phyloP scores from a whole-genome alignment of 495 filamentous ascomycete species.

The Neurospora sp. region DNA sequence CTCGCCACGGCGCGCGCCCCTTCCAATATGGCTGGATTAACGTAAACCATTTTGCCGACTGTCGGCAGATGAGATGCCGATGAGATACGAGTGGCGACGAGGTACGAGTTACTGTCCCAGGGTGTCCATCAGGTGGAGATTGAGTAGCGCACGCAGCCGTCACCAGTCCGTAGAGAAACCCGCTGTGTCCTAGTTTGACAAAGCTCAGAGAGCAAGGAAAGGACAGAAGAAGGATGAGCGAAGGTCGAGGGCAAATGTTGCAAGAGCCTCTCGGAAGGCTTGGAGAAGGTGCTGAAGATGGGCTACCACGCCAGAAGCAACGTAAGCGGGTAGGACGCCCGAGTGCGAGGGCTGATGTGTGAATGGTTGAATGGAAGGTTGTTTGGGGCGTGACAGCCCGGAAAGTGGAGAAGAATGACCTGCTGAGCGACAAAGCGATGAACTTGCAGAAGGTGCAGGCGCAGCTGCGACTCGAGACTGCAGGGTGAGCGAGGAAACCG shows the following conservation, averaged over 20 bases:
- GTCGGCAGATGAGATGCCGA: neutral
- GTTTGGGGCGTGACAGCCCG: neutral
- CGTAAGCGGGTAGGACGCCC: neutral
- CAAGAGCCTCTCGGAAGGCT: neutral
- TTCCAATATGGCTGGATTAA: conserved; percentile 18
- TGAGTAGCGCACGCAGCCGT: neutral
- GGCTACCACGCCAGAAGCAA: neutral
- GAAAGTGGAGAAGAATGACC: neutral
- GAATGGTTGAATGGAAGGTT: neutral
- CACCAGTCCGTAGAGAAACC: neutral
- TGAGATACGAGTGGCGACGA: conserved; percentile 11
- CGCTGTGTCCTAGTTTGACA: neutral
- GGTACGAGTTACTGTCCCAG: conserved; percentile 10
- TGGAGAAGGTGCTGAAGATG: neutral
- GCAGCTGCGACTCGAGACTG: neutral
- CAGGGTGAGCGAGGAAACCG: neutral
- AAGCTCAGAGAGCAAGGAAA: neutral
- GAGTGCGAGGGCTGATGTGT: neutral
- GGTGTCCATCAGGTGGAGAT: conserved; percentile 18
- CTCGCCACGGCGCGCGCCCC: conserved; percentile 17
- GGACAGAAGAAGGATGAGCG: neutral
- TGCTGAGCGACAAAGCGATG: neutral
- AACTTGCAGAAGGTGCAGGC: neutral
- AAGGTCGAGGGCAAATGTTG: neutral
- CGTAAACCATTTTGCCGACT: conserved; percentile 16